These are phyloP conservation scores for Closterium sp. DNA, from an alignment of 139 green algal species.

Conservation along the genomic window DNA sequence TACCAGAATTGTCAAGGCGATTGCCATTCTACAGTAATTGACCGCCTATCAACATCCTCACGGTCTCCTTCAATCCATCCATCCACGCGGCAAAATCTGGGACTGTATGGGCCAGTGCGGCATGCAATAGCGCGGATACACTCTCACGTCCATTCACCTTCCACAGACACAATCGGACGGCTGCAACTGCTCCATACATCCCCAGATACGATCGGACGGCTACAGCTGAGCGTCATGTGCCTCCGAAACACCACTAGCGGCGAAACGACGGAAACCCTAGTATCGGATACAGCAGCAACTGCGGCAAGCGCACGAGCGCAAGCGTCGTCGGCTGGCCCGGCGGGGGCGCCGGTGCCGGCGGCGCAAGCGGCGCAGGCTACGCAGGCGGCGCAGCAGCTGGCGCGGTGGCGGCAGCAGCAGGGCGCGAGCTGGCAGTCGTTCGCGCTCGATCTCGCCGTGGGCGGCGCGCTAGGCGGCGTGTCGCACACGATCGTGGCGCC, in stretches of 20 bases:
- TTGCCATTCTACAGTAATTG: background rate
- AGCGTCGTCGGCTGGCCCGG: background rate
- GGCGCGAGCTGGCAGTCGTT: conserved; percentile 59
- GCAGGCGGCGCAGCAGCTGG: background rate
- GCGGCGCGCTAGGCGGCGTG: conserved; percentile 77
- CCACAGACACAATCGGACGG: background rate
- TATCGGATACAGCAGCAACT: conserved; percentile 19
- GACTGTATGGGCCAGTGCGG: background rate
- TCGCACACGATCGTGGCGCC: conserved; percentile 93
- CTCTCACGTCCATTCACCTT: background rate
- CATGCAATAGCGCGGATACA: background rate
- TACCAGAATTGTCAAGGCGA: background rate
- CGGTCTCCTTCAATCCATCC: background rate
- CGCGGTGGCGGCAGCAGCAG: conserved; percentile 18
- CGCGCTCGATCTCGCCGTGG: conserved; percentile 70
- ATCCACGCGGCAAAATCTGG: background rate
- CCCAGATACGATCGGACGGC: no score
- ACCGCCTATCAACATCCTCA: background rate
- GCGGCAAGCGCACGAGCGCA: background rate
- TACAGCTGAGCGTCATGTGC: background rate
- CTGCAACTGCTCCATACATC: no score
- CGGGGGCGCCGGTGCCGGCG: background rate
- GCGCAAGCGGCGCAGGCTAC: conserved; percentile 11
- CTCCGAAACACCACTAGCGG: conserved; percentile 2
- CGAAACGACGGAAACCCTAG: conserved; percentile 9